Percentiles rank a stretch among this genome's conserved stretches.
These are phyloP conservation scores for Phytophthora capsici DNA, from an alignment of 352 stramenopile genomes.

Conservation along the genomic window DNA sequence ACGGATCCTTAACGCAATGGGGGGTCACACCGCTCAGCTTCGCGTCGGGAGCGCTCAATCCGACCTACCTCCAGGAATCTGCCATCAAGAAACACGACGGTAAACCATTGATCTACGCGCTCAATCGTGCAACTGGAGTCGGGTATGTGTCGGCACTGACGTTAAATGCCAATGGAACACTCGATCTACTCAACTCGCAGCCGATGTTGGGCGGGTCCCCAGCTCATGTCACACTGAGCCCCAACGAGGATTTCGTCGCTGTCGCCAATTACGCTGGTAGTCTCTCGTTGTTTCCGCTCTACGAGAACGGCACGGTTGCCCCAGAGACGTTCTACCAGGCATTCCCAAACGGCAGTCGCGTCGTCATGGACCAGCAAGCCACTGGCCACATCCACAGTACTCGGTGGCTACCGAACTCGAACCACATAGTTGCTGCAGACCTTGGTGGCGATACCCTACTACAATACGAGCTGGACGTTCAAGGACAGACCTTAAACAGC, in stretches of 20 bases:
- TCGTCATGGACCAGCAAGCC: constrained; percentile 38
- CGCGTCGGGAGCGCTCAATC: constrained; percentile 43
- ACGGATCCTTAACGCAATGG: constrained; percentile 38
- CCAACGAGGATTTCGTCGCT: constrained; percentile 52
- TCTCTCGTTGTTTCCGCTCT: constrained; percentile 53
- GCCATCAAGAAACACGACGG: constrained; percentile 12
- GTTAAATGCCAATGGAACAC: constrained; percentile 27
- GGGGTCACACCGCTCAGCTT: constrained; percentile 38
- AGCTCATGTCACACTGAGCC: constrained; percentile 49
- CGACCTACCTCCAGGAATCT: constrained; percentile 53
- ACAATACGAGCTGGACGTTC: constrained; percentile 46
- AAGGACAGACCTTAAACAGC: constrained; percentile 36
- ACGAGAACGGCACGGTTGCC: constrained; percentile 43
- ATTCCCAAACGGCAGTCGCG: constrained; percentile 42
- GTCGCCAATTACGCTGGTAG: constrained; percentile 65
- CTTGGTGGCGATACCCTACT: constrained; percentile 56
- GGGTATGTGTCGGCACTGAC: constrained; percentile 52
- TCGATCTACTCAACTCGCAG: constrained; percentile 49
- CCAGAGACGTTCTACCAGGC: constrained; percentile 35
- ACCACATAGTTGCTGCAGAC: constrained; percentile 44
- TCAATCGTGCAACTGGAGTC: constrained; percentile 41
- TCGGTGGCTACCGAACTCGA: constrained; percentile 48
- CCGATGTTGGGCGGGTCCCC: constrained; percentile 46
- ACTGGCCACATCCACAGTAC: constrained; percentile 60
- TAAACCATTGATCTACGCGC: constrained; percentile 45